These are phyloP conservation scores for Beta vulgaris DNA, from an alignment of 148 eudicot genomes.

Conservation along the genomic window DNA sequence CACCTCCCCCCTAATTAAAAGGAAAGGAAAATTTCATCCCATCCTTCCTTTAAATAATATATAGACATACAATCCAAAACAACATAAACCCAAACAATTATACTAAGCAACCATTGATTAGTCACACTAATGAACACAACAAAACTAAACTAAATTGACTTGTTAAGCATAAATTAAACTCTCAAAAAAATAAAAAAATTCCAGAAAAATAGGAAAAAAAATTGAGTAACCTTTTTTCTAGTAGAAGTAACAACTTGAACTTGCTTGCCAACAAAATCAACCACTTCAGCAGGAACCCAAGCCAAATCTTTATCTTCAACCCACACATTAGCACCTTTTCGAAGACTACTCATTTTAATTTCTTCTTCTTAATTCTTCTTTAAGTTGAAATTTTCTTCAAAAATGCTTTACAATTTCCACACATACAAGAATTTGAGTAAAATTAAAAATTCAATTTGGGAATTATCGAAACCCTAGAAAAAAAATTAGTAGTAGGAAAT, in stretches of 20 bases:
- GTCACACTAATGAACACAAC: neutral
- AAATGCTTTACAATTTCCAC: neutral
- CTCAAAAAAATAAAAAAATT: neutral
- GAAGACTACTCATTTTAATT: slow-evolving; percentile 28
- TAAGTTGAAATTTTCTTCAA: neutral
- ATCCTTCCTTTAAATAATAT: too few species aligned
- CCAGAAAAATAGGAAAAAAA: neutral
- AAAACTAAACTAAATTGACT: neutral
- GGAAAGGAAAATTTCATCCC: neutral
- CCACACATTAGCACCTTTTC: slow-evolving; percentile 87
- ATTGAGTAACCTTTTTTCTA: slow-evolving; percentile 51
- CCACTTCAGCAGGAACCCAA: slow-evolving; percentile 76
- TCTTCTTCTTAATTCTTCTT: neutral
- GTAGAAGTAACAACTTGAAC: slow-evolving; percentile 59
- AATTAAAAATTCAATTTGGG: too few species aligned
- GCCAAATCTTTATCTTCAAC: slow-evolving; percentile 63
- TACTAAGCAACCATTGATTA: neutral
- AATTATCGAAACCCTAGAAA: slow-evolving; percentile 28
- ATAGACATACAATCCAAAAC: too few species aligned
- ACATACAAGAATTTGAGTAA: too few species aligned
- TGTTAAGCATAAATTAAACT: neutral
- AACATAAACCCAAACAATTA: neutral
- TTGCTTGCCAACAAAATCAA: slow-evolving; percentile 51
- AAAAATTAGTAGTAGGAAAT: neutral
- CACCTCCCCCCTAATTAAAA: too few species aligned